Base-by-base conservation (phyloP, 2,329 filamentous ascomycete genomes). In the Penicillium janthinellum region DNA sequence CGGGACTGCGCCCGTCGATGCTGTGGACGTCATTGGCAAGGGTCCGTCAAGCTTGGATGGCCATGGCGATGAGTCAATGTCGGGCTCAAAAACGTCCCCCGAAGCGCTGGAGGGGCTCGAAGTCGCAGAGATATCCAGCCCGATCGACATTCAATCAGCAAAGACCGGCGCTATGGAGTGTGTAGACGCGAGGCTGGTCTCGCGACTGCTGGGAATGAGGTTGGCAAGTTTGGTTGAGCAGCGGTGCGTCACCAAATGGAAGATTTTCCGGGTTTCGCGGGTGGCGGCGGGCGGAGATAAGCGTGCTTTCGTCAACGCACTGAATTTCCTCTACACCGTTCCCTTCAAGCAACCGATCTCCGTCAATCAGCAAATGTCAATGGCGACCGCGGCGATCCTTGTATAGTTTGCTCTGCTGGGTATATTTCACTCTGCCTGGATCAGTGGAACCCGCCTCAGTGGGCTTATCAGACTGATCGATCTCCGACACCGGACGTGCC, bases 1-100 rank as follows among this genome's bases (percentile, higher is more conserved):
- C 41, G 70, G 61, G 52, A 53, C 53, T 47, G 64, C 54, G 51
- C 60, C 68, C 59, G 68, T 69, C 61, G 65, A 69, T 63, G 71
- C 64, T 65, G 65, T 64, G 59, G 67, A 59, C 57, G 71, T 67
- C 75, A 77, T 78, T 62, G 65, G 76, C 58, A 65, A 67, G 59
- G 67, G 65, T 62, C 65, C 63, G 57, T 74, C 69, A 75, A 72
- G 66, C 66, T 66, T 60, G 59, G 66, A 68, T 44, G 70, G 61
- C 70, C 71, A 76, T 72, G 64, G 69, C 70, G 72, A 58, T 57
- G 58, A 56, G 56, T 64, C 58, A 45, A 60, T 55, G 10, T 66
- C 62, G 48, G 57, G 52, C 39, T 28, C 56, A 35, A 67, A 64
- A 31, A 57, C 51, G 25, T 41, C 55, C 37, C 59, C 54, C 49